Conservation (phyloP, 208 protist species). For the Borovskyia barvae region DNA sequence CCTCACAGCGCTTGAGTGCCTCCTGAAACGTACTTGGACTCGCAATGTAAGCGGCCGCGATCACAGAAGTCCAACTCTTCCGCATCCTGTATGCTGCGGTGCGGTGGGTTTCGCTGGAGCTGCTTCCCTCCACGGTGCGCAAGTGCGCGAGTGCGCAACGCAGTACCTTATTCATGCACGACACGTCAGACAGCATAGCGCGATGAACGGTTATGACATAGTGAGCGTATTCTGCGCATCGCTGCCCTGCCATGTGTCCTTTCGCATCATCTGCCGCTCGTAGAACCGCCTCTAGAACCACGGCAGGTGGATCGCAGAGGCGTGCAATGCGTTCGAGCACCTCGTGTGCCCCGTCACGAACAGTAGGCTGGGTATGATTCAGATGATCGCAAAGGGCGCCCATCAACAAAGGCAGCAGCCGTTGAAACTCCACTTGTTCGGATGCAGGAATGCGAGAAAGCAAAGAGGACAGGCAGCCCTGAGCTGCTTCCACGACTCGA, state of each 20-base stretch:
- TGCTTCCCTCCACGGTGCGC: background rate
- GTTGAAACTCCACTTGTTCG: slow-evolving; percentile 1
- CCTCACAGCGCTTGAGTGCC: background rate
- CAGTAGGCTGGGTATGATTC: slow-evolving; percentile 1
- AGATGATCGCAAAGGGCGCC: slow-evolving; percentile 3
- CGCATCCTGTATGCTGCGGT: background rate
- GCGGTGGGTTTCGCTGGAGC: background rate
- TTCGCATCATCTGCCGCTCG: slow-evolving; percentile 1
- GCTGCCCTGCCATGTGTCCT: background rate
- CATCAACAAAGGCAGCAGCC: background rate
- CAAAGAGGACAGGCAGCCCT: slow-evolving; percentile 24
- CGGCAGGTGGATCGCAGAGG: background rate
- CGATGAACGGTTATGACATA: slow-evolving; percentile 1
- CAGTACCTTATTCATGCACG: slow-evolving; percentile 1
- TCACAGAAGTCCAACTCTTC: background rate
- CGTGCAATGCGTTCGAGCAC: slow-evolving; percentile 9
- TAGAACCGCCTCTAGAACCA: slow-evolving; percentile 8
- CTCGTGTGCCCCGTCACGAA: slow-evolving; percentile 2
- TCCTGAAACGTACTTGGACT: slow-evolving; percentile 8
- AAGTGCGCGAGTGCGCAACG: slow-evolving; percentile 9
- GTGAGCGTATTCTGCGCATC: slow-evolving; percentile 7
- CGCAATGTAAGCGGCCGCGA: slow-evolving; percentile 4
- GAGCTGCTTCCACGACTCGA: slow-evolving; percentile 38
- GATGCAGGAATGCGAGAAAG: background rate
- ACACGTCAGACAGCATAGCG: slow-evolving; percentile 5